Percentiles rank a stretch among this genome's conserved stretches.
Conservation (phyloP, 75 land plant genomes). For the Selaginella moellendorffii region DNA sequence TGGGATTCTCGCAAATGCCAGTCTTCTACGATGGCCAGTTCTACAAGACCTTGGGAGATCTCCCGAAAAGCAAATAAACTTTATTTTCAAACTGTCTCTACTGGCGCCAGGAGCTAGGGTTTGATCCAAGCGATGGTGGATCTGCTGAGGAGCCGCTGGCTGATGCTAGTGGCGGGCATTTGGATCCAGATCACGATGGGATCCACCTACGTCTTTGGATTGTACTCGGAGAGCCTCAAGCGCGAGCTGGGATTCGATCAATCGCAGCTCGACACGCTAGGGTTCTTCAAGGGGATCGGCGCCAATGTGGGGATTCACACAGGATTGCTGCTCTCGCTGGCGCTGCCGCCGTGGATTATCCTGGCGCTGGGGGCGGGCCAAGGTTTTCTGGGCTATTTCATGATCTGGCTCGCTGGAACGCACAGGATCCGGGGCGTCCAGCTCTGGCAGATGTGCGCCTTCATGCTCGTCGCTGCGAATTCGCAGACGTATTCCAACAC, state of each 20-base stretch:
- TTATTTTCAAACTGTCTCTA: too few species aligned
- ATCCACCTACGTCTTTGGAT: slow-evolving; percentile 35
- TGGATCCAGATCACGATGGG: slow-evolving; percentile 24
- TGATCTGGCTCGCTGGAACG: slow-evolving; percentile 49
- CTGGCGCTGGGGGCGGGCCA: slow-evolving; percentile 32
- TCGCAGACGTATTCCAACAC: slow-evolving; percentile 42
- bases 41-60: too few species aligned
- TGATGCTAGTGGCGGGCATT: slow-evolving; percentile 16
- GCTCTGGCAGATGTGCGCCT: slow-evolving; percentile 52
- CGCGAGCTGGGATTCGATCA: slow-evolving; percentile 37
- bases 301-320: slow-evolving; percentile 39
- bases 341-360: slow-evolving; percentile 40
- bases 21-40: background rate
- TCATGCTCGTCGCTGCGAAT: slow-evolving; percentile 39
- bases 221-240: slow-evolving; percentile 43
- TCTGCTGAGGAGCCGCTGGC: slow-evolving; percentile 15
- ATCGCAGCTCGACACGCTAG: slow-evolving; percentile 24
- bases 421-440: slow-evolving; percentile 22
- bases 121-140: too few species aligned
- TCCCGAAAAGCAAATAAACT: too few species aligned
- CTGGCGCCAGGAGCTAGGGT: too few species aligned
- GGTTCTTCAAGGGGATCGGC: slow-evolving; percentile 44
- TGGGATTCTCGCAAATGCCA: background rate
- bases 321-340: slow-evolving; percentile 30
- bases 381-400: slow-evolving; percentile 33